Evolutionary conservation across 805 yeast genomes (phyloP), one percentile per base, ranked within the genome.

Genomic region (Zygoascus ofunaensis): DNA sequence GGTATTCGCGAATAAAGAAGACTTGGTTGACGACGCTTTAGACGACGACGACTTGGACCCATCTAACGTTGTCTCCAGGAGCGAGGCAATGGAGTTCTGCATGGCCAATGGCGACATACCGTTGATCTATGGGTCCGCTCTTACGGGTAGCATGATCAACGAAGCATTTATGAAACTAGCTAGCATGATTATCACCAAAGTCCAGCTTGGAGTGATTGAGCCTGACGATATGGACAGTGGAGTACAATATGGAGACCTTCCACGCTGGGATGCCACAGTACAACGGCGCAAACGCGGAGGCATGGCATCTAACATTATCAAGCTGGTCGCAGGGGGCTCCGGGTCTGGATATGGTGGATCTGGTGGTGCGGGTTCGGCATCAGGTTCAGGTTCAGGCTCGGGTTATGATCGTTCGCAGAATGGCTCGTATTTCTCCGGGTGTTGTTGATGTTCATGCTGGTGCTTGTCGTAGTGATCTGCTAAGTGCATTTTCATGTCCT

Each of bases 1-100:
- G 47, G 72, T 89, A 54, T 92, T 87, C 51, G 96, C 95, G 57
- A 89, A 87, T 68, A 89, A 89, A 65, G 77, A 85, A 26, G 97
- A 89, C 71, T 72, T 87, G 62, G 10, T 26, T 8, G 30, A 26
- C 12, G n/a, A n/a, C n/a, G n/a, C n/a, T n/a, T 8, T 26, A 20
- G 39, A 17, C 23, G 85, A 54, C 12, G 49, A 47, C 15, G 49
- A 52, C 15, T 48, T 62, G 5, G 70, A 65, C 37, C 59, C 66
- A 2, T 49, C 50, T 12, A 33, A 43, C 14, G 35, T 55, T 5
- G 64, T 66, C 21, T 51, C 64, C 3, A 63, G 59, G 24, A 59
- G 60, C 4, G 71, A 66, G 24, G 68, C 63, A 1, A 48, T 54
- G 12, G 58, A 57, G 30, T 70, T 68, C 34, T 57, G 64, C 22